Base-by-base conservation (phyloP, 1,139 yeast genomes). In the Taphrina pruni region DNA sequence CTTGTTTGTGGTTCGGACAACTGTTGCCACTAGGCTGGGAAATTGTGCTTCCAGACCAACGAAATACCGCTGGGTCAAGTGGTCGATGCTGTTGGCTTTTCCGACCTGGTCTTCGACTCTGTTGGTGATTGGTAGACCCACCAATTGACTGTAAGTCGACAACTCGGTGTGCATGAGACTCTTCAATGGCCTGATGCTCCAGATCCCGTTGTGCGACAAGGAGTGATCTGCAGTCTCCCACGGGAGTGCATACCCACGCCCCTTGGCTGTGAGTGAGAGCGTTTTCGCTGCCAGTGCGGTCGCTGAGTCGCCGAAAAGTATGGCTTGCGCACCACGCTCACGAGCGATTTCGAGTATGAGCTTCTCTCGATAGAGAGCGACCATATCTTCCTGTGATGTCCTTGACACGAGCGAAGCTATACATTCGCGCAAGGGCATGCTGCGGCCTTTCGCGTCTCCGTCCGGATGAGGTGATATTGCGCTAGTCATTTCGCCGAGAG, bases 11-110 rank as follows among this genome's bases (percentile, higher is more conserved):
- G 97, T 93, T 72, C 90, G 87, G 12, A 92, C 93, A 21, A 94
- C 98, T 0, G 99, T 93, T 0, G 97, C 89, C 1, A 95, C 94
- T 3, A 95, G 91, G 66, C 96, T 91, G 0, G 97, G 91, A 75
- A 92, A 93, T 7, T 89, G 96, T 9, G 85, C 83, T 75, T 92
- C 97, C 46, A 93, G 86, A 55, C 84, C 84, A 48, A 81, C 83
- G 75, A 92, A 91, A 77, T 94, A 94, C 69, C 87, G 85, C 52
- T 86, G 81, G 1, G 93, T 87, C 64, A 94, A 82, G 75, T 90
- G 96, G 74, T 90, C 87, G 41, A 94, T 88, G 1, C 97, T 89
- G 48, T 38, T 50, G 20, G 67, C 21, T 17, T 64, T 54, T 9
- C 67, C 56, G 6, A 11, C 14, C 21, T 26, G n/a, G 17, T 6